Evolutionary conservation across 2,329 filamentous ascomycete genomes (phyloP), one percentile per base, ranked within the genome.

Genomic region (Botrytis fragariae): DNA sequence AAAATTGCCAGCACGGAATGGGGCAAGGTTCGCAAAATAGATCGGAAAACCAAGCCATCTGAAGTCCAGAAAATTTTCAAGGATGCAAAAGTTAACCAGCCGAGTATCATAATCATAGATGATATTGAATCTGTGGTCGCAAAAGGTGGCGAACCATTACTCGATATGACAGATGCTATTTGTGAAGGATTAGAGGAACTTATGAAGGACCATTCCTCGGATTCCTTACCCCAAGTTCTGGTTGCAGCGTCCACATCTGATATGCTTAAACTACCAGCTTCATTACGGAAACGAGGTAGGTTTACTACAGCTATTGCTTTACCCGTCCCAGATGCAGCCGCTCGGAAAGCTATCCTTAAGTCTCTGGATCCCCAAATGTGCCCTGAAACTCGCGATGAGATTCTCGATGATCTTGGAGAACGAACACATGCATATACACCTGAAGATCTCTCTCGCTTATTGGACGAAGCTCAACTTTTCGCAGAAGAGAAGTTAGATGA

Each of bases 391-490:
- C 84, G 82, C 71, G 85, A 91, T 4, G 82, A 83, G 1, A 83
- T 89, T 16, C 83, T 94, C 29, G 83, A 86, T 6, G 83, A 86
- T 29, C 83, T 97, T 61, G 91, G 91, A 60, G 88, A 92, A 75
- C 89, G 90, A 72, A 97, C 95, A 0, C 94, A 98, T 79, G 95
- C 95, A 6, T 98, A 93, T 81, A 97, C 93, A 45, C 92, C 92
- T 7, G 87, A 88, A 1, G 95, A 98, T 80, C 84, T 98, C 1
- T 84, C 85, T n/a, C 87, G 86, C 22, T 84, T 98, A 0, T 84
- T 92, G 65, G 83, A 87, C 65, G 82, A 86, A 62, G 87, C 90
- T 16, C 81, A 84, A 79, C 78, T 83, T 48, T 79, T 81, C 74
- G 82, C 79, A 42, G 73, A 80, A 37, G 74, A 80, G 60, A 79